Percentiles rank a stretch among this genome's conserved stretches.
These are phyloP conservation scores for Spatholobus suberectus DNA, from an alignment of 306 rosid genomes.

Conservation along the genomic window DNA sequence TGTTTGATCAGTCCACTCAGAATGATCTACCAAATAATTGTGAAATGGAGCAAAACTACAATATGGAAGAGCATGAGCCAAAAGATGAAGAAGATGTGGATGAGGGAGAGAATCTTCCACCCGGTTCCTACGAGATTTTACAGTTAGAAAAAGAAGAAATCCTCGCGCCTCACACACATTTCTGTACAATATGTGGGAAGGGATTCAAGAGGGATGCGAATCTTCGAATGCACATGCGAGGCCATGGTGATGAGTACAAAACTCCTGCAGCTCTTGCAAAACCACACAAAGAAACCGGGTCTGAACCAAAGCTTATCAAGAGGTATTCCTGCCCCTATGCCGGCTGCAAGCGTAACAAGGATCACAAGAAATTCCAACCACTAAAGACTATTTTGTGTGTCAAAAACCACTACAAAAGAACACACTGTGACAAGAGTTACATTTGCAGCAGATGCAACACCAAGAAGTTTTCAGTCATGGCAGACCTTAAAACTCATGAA, in stretches of 20 bases:
- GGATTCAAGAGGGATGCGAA: constrained; percentile 99
- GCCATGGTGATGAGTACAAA: constrained; percentile 97
- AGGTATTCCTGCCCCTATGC: constrained; percentile 93
- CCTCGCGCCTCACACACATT: constrained; percentile 98
- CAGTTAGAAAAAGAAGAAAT: constrained; percentile 97
- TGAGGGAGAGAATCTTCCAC: constrained; percentile 89
- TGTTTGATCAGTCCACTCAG: constrained; percentile 57
- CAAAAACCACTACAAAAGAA: constrained; percentile 98
- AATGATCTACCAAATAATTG: constrained; percentile 47
- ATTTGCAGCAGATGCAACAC: constrained; percentile 92
- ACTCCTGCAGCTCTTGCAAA: constrained; percentile 98
- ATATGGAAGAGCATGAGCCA: constrained; percentile 76
- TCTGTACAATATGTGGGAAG: constrained; percentile 96
- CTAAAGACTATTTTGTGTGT: constrained; percentile 95
- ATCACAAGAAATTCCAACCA: constrained; percentile 93
- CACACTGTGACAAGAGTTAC: constrained; percentile 98
- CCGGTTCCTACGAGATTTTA: constrained; percentile 92
- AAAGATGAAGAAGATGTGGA: constrained; percentile 94
- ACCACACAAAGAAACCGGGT: constrained; percentile 73
- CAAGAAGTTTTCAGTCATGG: constrained; percentile 95
- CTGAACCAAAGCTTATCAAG: constrained; percentile 75
- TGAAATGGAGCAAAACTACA: constrained; percentile 61
- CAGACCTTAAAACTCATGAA: constrained; percentile 98
- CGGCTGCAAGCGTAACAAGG: constrained; percentile 98
- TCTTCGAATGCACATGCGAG: constrained; percentile 99